These are phyloP conservation scores for Vitis vinifera DNA, from an alignment of 164 flowering plant species.

Conservation along the genomic window ASM3070453v1 NC_081817.1:4486001-4486500, in stretches of 20 bases:
- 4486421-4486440: too few species aligned
- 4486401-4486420: too few species aligned
- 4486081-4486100: conserved; percentile 7
- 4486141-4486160: conserved; percentile 13
- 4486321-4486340: conserved; percentile 11
- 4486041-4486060: conserved; percentile 57
- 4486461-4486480: conserved; percentile 2
- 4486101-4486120: conserved; percentile 4
- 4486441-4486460: too few species aligned
- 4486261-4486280: conserved; percentile 18
- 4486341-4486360: not conserved
- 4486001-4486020: conserved; percentile 45
- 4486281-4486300: conserved; percentile 10
- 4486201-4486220: conserved; percentile 25
- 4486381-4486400: too few species aligned
- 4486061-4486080: conserved; percentile 23
- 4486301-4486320: conserved; percentile 13
- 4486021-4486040: conserved; percentile 63
- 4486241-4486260: conserved; percentile 15
- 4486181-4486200: conserved; percentile 10
- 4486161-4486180: conserved; percentile 25
- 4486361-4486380: too few species aligned
- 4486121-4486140: conserved; percentile 12
- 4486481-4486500: not conserved
- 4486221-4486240: conserved; percentile 18